Percentiles rank a stretch among this genome's conserved stretches.
phyloP scores from a whole-genome alignment of 2,329 filamentous ascomycete genomes.

The Penicillium sp. region DNA sequence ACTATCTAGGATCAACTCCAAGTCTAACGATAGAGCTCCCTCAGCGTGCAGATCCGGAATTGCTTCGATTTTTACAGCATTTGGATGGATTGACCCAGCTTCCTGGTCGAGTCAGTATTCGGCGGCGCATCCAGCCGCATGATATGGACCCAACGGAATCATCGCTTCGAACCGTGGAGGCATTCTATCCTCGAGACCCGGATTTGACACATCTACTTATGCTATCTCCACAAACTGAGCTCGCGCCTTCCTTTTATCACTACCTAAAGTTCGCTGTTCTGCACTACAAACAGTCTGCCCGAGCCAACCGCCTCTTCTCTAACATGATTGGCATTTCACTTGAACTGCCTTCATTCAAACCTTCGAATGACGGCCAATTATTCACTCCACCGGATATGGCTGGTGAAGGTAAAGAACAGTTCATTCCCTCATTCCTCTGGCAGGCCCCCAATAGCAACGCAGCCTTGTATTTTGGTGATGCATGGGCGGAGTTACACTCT shows the following conservation, averaged over 20 bases:
- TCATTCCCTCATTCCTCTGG: constrained; percentile 70
- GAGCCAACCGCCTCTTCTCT: constrained; percentile 45
- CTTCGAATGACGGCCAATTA: constrained; percentile 56
- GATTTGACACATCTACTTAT: constrained; percentile 73
- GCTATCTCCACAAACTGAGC: constrained; percentile 75
- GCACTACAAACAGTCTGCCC: constrained; percentile 70
- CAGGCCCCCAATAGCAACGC: constrained; percentile 82
- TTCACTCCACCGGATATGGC: constrained; percentile 46
- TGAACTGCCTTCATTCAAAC: constrained; percentile 61
- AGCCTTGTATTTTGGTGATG: constrained; percentile 76
- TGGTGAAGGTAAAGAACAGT: constrained; percentile 27
- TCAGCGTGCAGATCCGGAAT: constrained; percentile 62
- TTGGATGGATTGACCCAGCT: constrained; percentile 67
- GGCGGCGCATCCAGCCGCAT: constrained; percentile 67
- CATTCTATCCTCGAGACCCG: constrained; percentile 74
- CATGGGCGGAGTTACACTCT: constrained; percentile 81
- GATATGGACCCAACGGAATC: constrained; percentile 66
- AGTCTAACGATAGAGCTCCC: constrained; percentile 84
- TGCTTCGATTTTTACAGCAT: constrained; percentile 60
- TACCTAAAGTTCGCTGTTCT: constrained; percentile 78
- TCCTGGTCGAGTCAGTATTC: constrained; percentile 60
- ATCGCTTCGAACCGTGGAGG: constrained; percentile 74
- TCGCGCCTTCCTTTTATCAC: constrained; percentile 79
- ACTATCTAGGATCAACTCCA: constrained; percentile 70
- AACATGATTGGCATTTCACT: constrained; percentile 77